A percentile compares a stretch with the other conserved stretches of the same genome.
Conservation (phyloP, 306 rosid genomes). For the Arachis stenosperma region DNA sequence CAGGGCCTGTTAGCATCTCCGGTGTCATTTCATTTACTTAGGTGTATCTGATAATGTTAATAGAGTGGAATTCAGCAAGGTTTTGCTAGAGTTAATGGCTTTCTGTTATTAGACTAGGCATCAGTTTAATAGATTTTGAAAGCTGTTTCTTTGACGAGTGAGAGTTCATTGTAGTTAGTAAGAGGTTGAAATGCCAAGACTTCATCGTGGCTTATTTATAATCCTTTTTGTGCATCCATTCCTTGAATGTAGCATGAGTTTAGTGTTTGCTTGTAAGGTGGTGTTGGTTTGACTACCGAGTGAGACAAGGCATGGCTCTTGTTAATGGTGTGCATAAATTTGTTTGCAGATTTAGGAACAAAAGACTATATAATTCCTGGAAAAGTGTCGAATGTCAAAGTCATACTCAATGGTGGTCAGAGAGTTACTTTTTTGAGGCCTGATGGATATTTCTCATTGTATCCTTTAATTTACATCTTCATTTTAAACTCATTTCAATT, state of each 20-base stretch:
- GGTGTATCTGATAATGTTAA: conserved; percentile 11
- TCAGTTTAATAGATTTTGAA: neutral
- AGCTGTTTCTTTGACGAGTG: neutral
- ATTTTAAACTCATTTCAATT: conserved; percentile 14
- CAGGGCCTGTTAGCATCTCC: conserved; percentile 9
- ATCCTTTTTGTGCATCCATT: conserved; percentile 15
- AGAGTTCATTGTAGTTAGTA: neutral
- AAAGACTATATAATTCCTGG: conserved; percentile 70
- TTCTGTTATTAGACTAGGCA: neutral
- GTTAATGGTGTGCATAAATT: neutral
- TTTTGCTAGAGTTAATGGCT: conserved; percentile 19
- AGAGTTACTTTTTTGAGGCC: conserved; percentile 87
- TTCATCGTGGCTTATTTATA: conserved; percentile 12
- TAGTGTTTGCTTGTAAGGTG: conserved; percentile 17
- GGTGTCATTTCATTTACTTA: conserved; percentile 11
- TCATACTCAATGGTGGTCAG: conserved; percentile 93
- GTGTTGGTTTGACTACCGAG: neutral
- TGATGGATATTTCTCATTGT: conserved; percentile 97
- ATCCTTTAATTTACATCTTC: conserved; percentile 55
- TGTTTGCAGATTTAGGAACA: conserved; percentile 59
- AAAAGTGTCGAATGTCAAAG: conserved; percentile 81
- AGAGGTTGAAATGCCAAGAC: conserved; percentile 30
- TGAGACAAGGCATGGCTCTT: too few species aligned
- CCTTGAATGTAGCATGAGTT: conserved; percentile 6
- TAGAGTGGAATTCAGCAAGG: conserved; percentile 22